These are phyloP conservation scores for Didymella exigua DNA, from an alignment of 2,329 filamentous ascomycete species.

Conservation along the genomic window DNA sequence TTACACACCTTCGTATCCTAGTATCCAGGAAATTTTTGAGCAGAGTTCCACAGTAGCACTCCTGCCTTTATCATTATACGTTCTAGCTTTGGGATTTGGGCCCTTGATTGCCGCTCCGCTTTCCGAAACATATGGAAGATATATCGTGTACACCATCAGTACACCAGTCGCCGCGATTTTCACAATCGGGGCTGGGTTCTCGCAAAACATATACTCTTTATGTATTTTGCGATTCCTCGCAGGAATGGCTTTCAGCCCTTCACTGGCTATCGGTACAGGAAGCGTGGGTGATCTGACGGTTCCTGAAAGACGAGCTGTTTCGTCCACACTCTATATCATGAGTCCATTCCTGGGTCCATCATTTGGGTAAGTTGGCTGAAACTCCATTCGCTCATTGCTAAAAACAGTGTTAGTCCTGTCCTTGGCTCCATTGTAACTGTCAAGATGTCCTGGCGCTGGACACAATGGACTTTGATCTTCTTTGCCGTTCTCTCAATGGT, in stretches of 20 bases:
- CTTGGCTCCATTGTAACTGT: slow-evolving; percentile 49
- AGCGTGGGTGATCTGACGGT: slow-evolving; percentile 47
- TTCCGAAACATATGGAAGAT: slow-evolving; percentile 72
- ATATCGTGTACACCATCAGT: slow-evolving; percentile 71
- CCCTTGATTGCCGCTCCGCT: slow-evolving; percentile 75
- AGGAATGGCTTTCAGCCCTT: slow-evolving; percentile 39
- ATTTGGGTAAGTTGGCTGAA: slow-evolving; percentile 34
- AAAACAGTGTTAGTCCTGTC: no score
- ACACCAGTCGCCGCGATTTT: slow-evolving; percentile 66
- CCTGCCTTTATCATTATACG: no score
- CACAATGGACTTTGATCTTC: slow-evolving; percentile 50
- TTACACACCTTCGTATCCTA: no score
- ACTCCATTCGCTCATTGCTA: no score
- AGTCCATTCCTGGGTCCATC: slow-evolving; percentile 48
- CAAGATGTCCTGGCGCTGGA: slow-evolving; percentile 48
- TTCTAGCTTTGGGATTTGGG: slow-evolving; percentile 70
- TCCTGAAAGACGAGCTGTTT: slow-evolving; percentile 36
- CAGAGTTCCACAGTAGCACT: no score
- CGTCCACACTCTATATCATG: slow-evolving; percentile 41
- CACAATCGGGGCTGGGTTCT: slow-evolving; percentile 50
- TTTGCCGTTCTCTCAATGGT: slow-evolving; percentile 43
- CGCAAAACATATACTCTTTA: slow-evolving; percentile 71
- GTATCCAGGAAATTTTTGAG: no score
- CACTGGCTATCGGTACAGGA: slow-evolving; percentile 48
- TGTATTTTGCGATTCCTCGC: slow-evolving; percentile 67